Conservation (phyloP, 2,329 filamentous ascomycete species). For the Madurella mycetomatis region DNA sequence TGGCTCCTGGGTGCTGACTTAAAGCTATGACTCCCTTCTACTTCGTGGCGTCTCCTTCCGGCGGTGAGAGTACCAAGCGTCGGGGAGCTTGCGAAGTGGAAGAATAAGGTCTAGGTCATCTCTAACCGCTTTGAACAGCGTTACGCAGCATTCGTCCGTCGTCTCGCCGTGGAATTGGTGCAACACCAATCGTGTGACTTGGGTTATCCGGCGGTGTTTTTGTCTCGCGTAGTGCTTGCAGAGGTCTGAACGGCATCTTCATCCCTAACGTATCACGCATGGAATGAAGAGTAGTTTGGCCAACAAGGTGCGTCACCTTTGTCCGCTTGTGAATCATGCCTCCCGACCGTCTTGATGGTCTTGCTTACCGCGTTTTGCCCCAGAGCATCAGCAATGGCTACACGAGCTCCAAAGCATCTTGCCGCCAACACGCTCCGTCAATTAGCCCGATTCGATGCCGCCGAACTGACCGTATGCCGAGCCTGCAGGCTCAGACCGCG, state of each 20-base stretch:
- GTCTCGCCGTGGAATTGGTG: neutral
- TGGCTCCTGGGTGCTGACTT: neutral
- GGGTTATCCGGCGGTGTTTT: too few relatives aligned
- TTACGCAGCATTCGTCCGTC: neutral
- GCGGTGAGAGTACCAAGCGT: neutral
- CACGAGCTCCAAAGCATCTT: conserved; percentile 4
- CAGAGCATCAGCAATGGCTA: conserved; percentile 10
- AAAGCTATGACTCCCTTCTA: neutral
- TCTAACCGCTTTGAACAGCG: neutral
- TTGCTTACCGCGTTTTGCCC: too few relatives aligned
- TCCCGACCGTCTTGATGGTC: neutral
- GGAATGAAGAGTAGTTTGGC: too few relatives aligned
- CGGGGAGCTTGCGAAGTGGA: neutral
- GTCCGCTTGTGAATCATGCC: too few relatives aligned
- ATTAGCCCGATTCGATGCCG: neutral
- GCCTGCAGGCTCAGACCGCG: conserved; percentile 2
- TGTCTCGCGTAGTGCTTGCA: neutral
- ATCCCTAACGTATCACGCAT: too few relatives aligned
- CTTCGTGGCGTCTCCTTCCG: neutral
- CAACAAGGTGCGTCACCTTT: too few relatives aligned
- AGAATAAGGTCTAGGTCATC: neutral
- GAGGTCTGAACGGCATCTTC: neutral
- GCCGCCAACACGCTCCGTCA: conserved; percentile 10
- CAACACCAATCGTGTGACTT: neutral
- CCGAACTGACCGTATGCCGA: neutral